Evolutionary conservation across 208 protist species (phyloP).

Genomic region (Porcisia deanei): DNA sequence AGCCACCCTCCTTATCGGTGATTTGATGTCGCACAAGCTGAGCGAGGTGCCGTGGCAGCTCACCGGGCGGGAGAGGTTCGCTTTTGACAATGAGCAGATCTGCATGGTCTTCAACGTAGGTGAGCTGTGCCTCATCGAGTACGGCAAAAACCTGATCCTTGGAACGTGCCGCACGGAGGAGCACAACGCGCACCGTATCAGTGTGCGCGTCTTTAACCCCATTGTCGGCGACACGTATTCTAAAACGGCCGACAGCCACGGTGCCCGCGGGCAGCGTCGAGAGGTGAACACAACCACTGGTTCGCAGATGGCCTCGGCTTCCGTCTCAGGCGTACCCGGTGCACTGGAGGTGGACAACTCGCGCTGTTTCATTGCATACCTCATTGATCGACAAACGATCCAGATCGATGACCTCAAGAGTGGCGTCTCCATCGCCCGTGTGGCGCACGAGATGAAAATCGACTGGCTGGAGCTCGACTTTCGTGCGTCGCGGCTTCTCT

Average conservation of each 20-base stretch:
- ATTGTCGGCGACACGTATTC: constrained; percentile 6
- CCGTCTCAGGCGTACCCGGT: neutral
- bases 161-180: constrained; percentile 96
- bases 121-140: constrained; percentile 97
- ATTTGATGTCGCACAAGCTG: constrained; percentile 94
- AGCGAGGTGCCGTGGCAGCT: constrained; percentile 94
- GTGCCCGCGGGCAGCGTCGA: constrained; percentile 21
- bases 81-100: constrained; percentile 96
- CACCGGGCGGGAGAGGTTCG: constrained; percentile 93
- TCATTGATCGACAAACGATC: constrained; percentile 96
- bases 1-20: constrained; percentile 96
- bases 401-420: constrained; percentile 93
- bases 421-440: constrained; percentile 82
- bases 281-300: constrained; percentile 34
- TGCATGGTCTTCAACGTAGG: constrained; percentile 97
- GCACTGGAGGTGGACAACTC: constrained; percentile 29
- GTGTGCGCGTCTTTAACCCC: constrained; percentile 82
- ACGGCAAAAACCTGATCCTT: constrained; percentile 95
- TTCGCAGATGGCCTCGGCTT: neutral
- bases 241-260: neutral
- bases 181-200: constrained; percentile 95
- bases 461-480: constrained; percentile 97
- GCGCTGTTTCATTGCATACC: constrained; percentile 95
- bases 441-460: constrained; percentile 92
- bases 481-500: constrained; percentile 94